phyloP scores from a whole-genome alignment of 1,284 basidiomycete genomes.

The Chiua sp. region DNA sequence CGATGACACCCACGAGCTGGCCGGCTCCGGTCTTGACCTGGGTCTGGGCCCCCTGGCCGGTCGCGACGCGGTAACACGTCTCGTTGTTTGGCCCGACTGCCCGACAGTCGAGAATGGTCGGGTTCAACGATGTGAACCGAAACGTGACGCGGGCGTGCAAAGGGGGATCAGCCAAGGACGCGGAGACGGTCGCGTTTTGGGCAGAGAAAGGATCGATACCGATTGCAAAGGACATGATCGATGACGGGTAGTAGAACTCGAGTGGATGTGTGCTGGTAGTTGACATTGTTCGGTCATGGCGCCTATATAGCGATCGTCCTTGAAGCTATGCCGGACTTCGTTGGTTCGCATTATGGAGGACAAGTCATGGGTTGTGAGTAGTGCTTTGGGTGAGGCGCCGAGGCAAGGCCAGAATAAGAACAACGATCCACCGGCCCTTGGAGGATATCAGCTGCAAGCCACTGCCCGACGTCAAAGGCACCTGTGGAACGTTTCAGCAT shows the following conservation, averaged over 20 bases:
- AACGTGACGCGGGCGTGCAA: conserved; percentile 48
- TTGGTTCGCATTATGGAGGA: neutral
- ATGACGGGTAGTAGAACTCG: neutral
- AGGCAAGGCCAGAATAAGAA: neutral
- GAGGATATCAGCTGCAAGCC: neutral
- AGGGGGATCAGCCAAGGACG: conserved; percentile 28
- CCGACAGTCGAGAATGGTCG: conserved; percentile 57
- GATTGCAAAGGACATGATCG: conserved; percentile 17
- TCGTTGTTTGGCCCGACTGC: conserved; percentile 54
- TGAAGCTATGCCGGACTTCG: conserved; percentile 22
- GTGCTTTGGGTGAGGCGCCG: neutral
- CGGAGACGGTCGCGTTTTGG: conserved; percentile 22
- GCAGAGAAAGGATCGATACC: conserved; percentile 35
- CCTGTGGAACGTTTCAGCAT: neutral
- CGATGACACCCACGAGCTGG: conserved; percentile 57
- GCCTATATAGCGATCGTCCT: conserved; percentile 14
- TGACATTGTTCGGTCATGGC: neutral
- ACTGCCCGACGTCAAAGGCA: neutral
- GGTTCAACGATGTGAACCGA: conserved; percentile 56
- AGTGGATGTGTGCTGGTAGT: neutral
- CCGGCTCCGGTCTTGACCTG: conserved; percentile 56
- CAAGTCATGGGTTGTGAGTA: neutral
- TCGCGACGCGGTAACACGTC: conserved; percentile 47
- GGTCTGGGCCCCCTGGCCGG: conserved; percentile 60
- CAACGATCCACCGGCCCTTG: neutral